phyloP scores from a whole-genome alignment of 75 land plant genomes.

The Larix kaempferi region DNA sequence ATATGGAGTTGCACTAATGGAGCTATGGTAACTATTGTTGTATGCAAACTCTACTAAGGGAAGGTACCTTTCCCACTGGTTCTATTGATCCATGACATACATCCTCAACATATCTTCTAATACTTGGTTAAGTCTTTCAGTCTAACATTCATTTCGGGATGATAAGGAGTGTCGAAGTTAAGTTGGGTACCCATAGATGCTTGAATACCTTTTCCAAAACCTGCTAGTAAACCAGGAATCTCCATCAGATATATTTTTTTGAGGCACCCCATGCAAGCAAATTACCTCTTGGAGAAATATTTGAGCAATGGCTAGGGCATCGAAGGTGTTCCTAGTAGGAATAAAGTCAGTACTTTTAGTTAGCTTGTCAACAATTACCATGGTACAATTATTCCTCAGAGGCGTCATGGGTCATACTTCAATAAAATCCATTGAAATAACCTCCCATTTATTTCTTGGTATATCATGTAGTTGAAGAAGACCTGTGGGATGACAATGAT shows the following conservation, averaged over 20 bases:
- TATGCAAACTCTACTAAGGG: constrained; percentile 1
- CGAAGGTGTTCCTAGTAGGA: not conserved
- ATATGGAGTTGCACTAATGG: constrained; percentile 4
- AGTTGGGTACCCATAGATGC: constrained; percentile 15
- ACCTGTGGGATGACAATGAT: not conserved
- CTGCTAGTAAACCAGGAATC: constrained; percentile 8
- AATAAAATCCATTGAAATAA: not conserved
- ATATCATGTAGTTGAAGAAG: not conserved
- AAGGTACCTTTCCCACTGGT: not conserved
- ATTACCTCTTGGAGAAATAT: constrained; percentile 5
- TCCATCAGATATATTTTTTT: constrained; percentile 19
- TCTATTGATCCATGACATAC: constrained; percentile 16
- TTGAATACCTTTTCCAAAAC: constrained; percentile 20
- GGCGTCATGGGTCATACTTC: not conserved
- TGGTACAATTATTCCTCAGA: not conserved
- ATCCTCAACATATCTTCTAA: constrained; percentile 22
- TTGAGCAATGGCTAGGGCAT: not conserved
- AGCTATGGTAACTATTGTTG: constrained; percentile 10
- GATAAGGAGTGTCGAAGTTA: constrained; percentile 16
- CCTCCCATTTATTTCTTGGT: not conserved
- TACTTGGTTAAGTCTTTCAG: constrained; percentile 12
- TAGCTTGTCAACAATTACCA: not conserved
- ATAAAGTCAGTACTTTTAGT: not conserved
- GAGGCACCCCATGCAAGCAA: constrained; percentile 10
- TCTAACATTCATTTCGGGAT: constrained; percentile 18